A percentile compares a stretch with the other conserved stretches of the same genome.
phyloP scores from a whole-genome alignment of 176 grass and related monocot species.

The Phyllostachys edulis region DNA sequence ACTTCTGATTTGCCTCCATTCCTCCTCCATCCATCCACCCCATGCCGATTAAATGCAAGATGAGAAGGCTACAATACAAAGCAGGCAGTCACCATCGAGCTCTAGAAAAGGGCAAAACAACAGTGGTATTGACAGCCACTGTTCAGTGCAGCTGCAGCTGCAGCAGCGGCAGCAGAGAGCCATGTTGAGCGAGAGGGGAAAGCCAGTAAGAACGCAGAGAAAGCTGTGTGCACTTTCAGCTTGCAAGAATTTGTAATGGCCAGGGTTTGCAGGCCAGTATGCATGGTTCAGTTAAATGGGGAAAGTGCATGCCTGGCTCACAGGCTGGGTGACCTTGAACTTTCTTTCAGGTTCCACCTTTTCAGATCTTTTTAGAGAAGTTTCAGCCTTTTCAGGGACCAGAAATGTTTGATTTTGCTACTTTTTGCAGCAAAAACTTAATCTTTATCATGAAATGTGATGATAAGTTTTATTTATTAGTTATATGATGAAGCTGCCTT shows the following conservation, averaged over 20 bases:
- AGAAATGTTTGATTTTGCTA: constrained; percentile 3
- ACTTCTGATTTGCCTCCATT: not conserved
- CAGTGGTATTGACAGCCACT: constrained; percentile 39
- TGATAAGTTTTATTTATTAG: not conserved
- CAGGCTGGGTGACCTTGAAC: constrained; percentile 7
- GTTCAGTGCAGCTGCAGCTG: constrained; percentile 23
- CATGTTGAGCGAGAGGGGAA: not conserved
- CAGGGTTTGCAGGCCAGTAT: constrained; percentile 18
- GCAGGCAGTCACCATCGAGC: not conserved
- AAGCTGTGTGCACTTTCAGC: constrained; percentile 4
- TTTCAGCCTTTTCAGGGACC: constrained; percentile 43
- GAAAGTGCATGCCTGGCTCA: constrained; percentile 43
- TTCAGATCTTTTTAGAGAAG: constrained; percentile 5
- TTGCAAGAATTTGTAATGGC: constrained; percentile 33
- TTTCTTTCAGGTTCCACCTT: constrained; percentile 30
- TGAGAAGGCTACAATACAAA: not conserved
- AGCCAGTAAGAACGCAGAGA: constrained; percentile 6
- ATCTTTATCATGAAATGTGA: not conserved
- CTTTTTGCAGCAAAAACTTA: not conserved
- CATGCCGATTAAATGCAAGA: constrained; percentile 31
- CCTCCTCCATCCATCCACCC: not conserved
- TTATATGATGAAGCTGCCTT: not conserved
- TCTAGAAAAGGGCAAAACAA: not conserved
- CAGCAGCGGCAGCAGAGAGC: not conserved
- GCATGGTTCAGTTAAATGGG: constrained; percentile 43